phyloP scores from a whole-genome alignment of 2,329 filamentous ascomycete genomes.

The Aspergillus luchuensis region DNA sequence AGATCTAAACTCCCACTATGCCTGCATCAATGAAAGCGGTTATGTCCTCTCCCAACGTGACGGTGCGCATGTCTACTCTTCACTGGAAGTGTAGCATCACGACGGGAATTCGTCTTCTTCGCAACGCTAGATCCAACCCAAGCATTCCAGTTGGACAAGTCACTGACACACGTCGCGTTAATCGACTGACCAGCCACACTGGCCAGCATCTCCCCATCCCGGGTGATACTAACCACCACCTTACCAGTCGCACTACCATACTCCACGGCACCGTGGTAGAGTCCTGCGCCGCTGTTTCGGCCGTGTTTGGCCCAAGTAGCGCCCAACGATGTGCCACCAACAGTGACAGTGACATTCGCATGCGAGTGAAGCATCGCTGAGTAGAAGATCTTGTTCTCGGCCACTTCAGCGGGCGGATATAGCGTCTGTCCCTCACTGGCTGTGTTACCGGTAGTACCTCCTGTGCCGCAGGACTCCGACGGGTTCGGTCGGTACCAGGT shows the following conservation, averaged over 20 bases:
- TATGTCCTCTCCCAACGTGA: background rate
- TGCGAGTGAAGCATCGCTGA: background rate
- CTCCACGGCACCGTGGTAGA: background rate
- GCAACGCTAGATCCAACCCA: background rate
- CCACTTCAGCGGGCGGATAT: background rate
- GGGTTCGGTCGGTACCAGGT: background rate
- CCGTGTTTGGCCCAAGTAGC: background rate
- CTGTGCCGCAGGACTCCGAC: background rate
- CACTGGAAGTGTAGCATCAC: background rate
- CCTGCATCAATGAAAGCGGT: background rate
- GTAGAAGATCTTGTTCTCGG: background rate
- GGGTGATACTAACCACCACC: background rate
- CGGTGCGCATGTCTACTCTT: background rate
- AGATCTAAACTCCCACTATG: too few relatives aligned
- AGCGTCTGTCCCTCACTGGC: background rate
- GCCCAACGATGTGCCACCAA: background rate
- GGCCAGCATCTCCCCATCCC: background rate
- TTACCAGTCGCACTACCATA: background rate
- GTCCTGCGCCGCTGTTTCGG: background rate
- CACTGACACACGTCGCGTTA: background rate
- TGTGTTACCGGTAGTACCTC: background rate
- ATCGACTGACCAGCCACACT: background rate
- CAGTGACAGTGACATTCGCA: background rate
- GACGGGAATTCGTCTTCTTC: background rate
- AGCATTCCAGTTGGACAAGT: background rate